Base-by-base conservation (phyloP, 2,329 filamentous ascomycete genomes). In the Basipetospora chlamydospora region DNA sequence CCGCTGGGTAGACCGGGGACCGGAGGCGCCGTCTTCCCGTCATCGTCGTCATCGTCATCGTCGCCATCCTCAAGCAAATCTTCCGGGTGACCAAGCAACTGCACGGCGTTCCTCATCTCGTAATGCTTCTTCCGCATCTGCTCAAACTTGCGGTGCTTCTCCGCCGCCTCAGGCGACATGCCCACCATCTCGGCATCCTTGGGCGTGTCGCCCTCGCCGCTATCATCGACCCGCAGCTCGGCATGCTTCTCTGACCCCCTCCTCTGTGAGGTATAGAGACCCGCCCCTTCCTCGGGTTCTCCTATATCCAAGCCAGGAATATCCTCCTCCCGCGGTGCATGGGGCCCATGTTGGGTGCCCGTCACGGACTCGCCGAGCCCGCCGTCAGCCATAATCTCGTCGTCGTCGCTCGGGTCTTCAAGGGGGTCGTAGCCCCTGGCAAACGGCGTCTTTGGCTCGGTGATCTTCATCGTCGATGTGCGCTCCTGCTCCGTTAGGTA, bases 401-500 rank as follows among this genome's bases (percentile, higher is more conserved):
- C 69, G 50, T 93, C 79, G 44, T 90, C 84, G 23, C 79, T 80
- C 35, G 85, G 84, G 44, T 96, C 88, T 51, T 95, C 85, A 28
- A 76, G 57, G 4, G 87, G 86, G 52, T 96, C 83, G 58, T 95
- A 95, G 51, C 86, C 84, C 52, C 80, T 81, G 25, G 85, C 90
- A 55, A 88, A 98, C 4, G 90, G 90, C 6, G 90, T 98, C 69
- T 98, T 98, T 42, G 90, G 90, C 63, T 98, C 90, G 46, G 86
- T 83, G 45, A 98, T 98, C 68, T 96, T 98, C 90, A 98, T 98
- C 41, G 87, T 95, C 43, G 81, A 80, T 41, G 78, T 85, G 59
- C 83, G 87, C 59, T 96, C 85, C 59, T 96, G 88, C 62, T 98
- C 90, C 6, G 90, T 90, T 37, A 98, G 71, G 60, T 95, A 98